Percentiles rank a stretch among this genome's conserved stretches.
These are phyloP conservation scores for Luffa acutangula DNA, from an alignment of 306 rosid genomes.

Conservation along the genomic window DNA sequence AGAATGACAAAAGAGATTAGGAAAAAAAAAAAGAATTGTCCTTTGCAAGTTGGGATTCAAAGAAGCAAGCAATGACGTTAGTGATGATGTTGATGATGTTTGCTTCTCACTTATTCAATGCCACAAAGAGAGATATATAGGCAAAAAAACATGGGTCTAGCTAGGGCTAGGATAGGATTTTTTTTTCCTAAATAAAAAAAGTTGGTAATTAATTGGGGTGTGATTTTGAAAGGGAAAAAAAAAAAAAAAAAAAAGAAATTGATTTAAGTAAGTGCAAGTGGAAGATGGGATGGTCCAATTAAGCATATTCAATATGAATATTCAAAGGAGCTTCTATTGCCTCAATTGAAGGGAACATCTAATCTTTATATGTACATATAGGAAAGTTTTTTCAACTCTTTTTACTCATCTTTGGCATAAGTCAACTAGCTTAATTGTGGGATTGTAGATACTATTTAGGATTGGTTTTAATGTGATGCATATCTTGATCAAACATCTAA, in stretches of 20 bases:
- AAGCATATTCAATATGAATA: background rate
- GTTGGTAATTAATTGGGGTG: background rate
- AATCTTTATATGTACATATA: background rate
- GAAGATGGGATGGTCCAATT: background rate
- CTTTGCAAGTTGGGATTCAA: slow-evolving; percentile 12
- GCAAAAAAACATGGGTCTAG: background rate
- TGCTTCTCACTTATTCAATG: background rate
- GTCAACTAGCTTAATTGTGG: background rate
- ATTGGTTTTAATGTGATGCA: background rate
- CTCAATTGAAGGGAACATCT: background rate
- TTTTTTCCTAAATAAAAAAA: background rate
- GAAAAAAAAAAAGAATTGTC: background rate
- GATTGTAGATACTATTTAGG: background rate
- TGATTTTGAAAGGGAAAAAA: background rate
- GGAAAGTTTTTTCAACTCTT: background rate
- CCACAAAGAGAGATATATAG: background rate
- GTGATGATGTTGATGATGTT: background rate
- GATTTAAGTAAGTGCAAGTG: background rate
- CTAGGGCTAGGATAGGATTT: background rate
- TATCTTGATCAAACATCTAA: too few relatives aligned
- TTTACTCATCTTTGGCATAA: background rate
- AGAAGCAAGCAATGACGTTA: background rate
- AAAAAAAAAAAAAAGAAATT: background rate
- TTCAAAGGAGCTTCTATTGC: background rate
- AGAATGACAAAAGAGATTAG: slow-evolving; percentile 18